These are phyloP conservation scores for Irineochytrium annulatum DNA, from an alignment of 192 early-diverging fungal species.

Conservation along the genomic window DNA sequence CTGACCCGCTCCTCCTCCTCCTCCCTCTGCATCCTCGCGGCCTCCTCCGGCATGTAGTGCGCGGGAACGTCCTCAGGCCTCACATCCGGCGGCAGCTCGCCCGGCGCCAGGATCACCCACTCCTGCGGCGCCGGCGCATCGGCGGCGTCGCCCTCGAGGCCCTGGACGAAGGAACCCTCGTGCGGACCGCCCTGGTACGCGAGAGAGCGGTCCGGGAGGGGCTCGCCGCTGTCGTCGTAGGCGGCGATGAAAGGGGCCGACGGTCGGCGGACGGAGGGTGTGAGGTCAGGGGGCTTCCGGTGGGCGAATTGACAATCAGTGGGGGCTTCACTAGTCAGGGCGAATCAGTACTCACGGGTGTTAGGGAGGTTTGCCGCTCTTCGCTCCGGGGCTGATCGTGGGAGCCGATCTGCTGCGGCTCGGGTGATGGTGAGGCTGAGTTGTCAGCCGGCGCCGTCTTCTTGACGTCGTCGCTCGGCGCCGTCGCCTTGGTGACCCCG, in stretches of 20 bases:
- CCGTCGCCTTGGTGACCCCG: too few relatives aligned
- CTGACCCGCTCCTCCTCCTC: background rate
- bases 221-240: background rate
- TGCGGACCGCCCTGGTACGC: background rate
- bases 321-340: too few relatives aligned
- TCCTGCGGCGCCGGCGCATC: background rate
- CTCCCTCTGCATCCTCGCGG: background rate
- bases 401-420: too few relatives aligned
- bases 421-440: too few relatives aligned
- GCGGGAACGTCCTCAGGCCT: background rate
- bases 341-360: too few relatives aligned
- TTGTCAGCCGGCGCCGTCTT: too few relatives aligned
- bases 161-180: background rate
- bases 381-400: too few relatives aligned
- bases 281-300: too few relatives aligned
- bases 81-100: background rate
- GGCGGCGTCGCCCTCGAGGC: background rate
- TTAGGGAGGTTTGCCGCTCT: too few relatives aligned
- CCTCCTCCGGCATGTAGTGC: slow-evolving; percentile 2
- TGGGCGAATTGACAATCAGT: too few relatives aligned
- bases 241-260: background rate
- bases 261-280: too few relatives aligned
- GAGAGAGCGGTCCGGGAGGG: background rate
- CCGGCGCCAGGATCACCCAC: background rate
- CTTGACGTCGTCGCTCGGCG: too few relatives aligned